Evolutionary conservation across 768 basidiomycete genomes (phyloP), one percentile per base, ranked within the genome.

Genomic region (Candolleomyces aberdarensis): DNA sequence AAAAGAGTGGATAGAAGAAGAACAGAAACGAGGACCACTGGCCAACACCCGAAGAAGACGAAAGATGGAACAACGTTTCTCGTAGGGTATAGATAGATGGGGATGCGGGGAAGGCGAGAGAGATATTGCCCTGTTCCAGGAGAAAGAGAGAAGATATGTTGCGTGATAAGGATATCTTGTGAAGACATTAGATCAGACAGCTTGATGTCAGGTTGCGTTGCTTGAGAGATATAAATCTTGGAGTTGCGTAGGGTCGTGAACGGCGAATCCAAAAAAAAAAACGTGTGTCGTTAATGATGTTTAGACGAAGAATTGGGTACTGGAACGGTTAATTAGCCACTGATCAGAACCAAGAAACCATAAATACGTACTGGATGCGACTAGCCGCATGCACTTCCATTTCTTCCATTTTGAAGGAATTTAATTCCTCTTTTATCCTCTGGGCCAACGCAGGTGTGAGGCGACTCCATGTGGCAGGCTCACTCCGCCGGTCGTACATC

Each of bases 351-450:
- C 57, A 44, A 55, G 53, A 61, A 19, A 49, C 7, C 22, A 53
- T 31, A 56, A 58, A 53, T 44, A 85, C 92, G 66, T 72, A 94
- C 92, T 97, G 89, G 67, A 92, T 86, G 74, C 93, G 87, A 75
- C 93, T 96, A 54, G 90, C 80, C 66, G 92, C 91, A 75, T 98
- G 96, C 63, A 99, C 95, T 72, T 96, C 94, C 96, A 99, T 98
- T 78, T 98, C 95, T 76, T 96, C 95, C 91, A 98, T 93, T 82
- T 98, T 98, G 77, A 92, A 98, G 59, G 93, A 94, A 76, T 99
- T 99, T 56, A 99, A 80, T 76, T 96, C 94, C 77, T 96, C 94
- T 82, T 99, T 99, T 74, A 99, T 98, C 67, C 89, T 83, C 80
- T 98, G 94, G 44, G 96, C 96, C 68, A 98, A 79, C 60, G 90